Evolutionary conservation across 1,284 basidiomycete genomes (phyloP).

Genomic region (Trichosporon coremiiforme): DNA sequence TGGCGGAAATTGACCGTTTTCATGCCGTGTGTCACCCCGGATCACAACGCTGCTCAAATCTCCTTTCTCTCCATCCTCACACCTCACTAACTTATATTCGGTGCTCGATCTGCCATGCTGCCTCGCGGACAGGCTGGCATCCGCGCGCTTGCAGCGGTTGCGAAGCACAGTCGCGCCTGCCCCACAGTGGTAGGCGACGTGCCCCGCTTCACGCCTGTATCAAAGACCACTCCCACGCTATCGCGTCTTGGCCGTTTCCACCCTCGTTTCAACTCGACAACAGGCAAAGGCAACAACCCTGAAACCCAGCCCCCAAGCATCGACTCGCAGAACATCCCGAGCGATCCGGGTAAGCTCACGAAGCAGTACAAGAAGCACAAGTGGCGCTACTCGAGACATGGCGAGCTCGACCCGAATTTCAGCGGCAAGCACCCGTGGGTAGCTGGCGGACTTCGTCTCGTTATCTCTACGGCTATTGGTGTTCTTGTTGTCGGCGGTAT

Average conservation of each 20-base stretch:
- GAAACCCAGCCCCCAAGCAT: background rate
- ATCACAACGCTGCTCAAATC: background rate
- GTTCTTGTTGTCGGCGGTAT: constrained; percentile 70
- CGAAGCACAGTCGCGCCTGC: constrained; percentile 1
- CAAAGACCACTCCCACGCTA: background rate
- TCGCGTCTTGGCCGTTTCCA: constrained; percentile 1
- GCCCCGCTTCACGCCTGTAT: background rate
- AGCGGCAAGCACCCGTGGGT: constrained; percentile 33
- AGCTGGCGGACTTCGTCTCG: constrained; percentile 42
- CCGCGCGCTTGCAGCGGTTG: constrained; percentile 8
- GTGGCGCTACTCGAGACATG: constrained; percentile 11
- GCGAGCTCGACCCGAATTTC: constrained; percentile 18
- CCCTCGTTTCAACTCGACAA: constrained; percentile 18
- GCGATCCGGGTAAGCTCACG: background rate
- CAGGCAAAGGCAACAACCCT: background rate
- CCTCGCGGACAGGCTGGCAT: constrained; percentile 15
- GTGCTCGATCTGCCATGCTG: background rate
- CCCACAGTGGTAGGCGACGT: background rate
- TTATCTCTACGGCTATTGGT: constrained; percentile 55
- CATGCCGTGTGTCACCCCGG: background rate
- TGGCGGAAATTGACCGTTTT: background rate
- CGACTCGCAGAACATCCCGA: constrained; percentile 9
- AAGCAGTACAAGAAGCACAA: background rate
- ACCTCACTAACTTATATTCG: background rate
- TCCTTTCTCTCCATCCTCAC: background rate